Evolutionary conservation across 345 rosid species (phyloP).

Genomic region (Eucalyptus marginata): DNA sequence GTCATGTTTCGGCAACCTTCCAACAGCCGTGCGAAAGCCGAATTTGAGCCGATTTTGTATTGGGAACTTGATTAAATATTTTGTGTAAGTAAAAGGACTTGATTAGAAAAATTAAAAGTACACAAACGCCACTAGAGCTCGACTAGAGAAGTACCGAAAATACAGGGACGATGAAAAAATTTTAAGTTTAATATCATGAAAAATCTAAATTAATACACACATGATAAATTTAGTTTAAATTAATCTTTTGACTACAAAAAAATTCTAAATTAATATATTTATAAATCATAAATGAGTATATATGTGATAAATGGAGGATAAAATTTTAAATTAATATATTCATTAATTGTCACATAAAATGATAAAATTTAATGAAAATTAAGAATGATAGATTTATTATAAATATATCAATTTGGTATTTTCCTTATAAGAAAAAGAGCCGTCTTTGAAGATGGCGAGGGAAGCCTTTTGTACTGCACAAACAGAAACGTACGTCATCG

Average conservation of each 20-base stretch:
- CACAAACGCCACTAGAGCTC: background rate
- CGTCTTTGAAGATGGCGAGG: background rate
- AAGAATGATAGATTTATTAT: accelerated
- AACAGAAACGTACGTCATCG: background rate
- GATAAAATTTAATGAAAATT: background rate
- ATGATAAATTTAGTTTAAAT: background rate
- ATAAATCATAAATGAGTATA: background rate
- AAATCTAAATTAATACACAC: background rate
- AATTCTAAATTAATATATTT: background rate
- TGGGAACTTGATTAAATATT: background rate
- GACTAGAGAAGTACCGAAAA: background rate
- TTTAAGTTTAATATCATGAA: too few species aligned
- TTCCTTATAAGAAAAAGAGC: background rate
- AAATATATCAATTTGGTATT: accelerated
- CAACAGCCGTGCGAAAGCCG: background rate
- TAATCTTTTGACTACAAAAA: background rate
- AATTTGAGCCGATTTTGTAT: background rate
- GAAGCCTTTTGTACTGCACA: background rate
- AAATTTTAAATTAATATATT: accelerated
- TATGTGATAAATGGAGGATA: accelerated
- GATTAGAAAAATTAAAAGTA: background rate
- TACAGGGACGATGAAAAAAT: accelerated
- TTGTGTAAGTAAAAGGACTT: background rate
- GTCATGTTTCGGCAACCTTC: background rate
- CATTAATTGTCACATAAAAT: accelerated